phyloP scores from a whole-genome alignment of 805 yeast species.

The Suhomyces sp. region DNA sequence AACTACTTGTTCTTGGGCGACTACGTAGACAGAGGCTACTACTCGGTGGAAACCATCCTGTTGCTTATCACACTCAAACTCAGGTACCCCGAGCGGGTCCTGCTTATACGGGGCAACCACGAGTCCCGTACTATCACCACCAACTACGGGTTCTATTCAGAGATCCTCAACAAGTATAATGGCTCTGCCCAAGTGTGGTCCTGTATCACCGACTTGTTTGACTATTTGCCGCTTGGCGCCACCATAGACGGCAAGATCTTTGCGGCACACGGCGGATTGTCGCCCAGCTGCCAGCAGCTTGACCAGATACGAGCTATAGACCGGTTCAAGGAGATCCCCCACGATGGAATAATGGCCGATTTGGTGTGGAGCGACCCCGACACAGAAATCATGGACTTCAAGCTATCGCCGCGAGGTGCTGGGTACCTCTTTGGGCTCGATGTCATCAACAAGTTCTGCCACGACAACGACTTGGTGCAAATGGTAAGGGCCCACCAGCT shows the following conservation, averaged over 20 bases:
- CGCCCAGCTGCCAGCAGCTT: slow-evolving; percentile 91
- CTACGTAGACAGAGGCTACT: slow-evolving; percentile 94
- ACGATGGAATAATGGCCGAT: slow-evolving; percentile 99
- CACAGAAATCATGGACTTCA: slow-evolving; percentile 72
- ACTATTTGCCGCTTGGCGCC: slow-evolving; percentile 82
- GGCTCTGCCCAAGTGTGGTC: slow-evolving; percentile 72
- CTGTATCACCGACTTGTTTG: slow-evolving; percentile 88
- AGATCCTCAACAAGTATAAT: slow-evolving; percentile 87
- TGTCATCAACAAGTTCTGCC: slow-evolving; percentile 82
- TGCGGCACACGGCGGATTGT: slow-evolving; percentile 95
- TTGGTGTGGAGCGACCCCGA: slow-evolving; percentile 99
- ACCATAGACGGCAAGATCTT: slow-evolving; percentile 87
- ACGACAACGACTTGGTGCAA: slow-evolving; percentile 72
- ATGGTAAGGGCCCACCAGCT: slow-evolving; percentile 93
- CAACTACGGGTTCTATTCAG: slow-evolving; percentile 94
- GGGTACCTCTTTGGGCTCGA: slow-evolving; percentile 94
- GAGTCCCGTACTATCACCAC: slow-evolving; percentile 97
- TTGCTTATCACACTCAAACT: slow-evolving; percentile 77
- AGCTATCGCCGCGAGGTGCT: slow-evolving; percentile 93
- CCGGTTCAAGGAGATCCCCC: slow-evolving; percentile 92
- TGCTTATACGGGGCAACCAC: slow-evolving; percentile 88
- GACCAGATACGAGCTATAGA: slow-evolving; percentile 91
- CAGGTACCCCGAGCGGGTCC: slow-evolving; percentile 82
- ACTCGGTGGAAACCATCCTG: slow-evolving; percentile 89
- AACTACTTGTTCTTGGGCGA: slow-evolving; percentile 93